These are phyloP conservation scores for Populus davidiana DNA, from an alignment of 345 rosid species.

Conservation along the genomic window DNA sequence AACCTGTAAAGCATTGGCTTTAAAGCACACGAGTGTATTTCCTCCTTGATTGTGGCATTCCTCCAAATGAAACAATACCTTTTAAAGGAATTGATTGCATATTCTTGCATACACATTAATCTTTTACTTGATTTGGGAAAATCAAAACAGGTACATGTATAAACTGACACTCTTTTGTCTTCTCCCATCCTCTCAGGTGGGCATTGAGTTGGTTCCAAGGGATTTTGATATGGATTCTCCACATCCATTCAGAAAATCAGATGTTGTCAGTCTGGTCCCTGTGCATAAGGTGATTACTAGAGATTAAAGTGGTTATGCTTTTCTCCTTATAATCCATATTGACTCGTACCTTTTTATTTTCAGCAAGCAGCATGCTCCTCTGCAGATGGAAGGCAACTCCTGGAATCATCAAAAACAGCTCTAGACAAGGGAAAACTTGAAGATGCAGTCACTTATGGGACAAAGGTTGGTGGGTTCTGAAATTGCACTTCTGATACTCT, in stretches of 20 bases:
- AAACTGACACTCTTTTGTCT: slow-evolving; percentile 2
- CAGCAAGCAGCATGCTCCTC: slow-evolving; percentile 99
- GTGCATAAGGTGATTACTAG: slow-evolving; percentile 74
- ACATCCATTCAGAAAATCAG: slow-evolving; percentile 73
- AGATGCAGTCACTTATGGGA: slow-evolving; percentile 95
- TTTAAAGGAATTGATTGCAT: slow-evolving; percentile 2
- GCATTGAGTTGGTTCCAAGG: slow-evolving; percentile 90
- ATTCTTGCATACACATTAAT: background rate
- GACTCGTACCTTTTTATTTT: slow-evolving; percentile 26
- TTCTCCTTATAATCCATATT: slow-evolving; percentile 6
- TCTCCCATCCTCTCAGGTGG: slow-evolving; percentile 53
- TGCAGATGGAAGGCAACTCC: slow-evolving; percentile 98
- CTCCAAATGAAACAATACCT: slow-evolving; percentile 2
- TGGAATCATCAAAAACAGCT: slow-evolving; percentile 98
- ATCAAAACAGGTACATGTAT: slow-evolving; percentile 3
- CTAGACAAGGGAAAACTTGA: slow-evolving; percentile 98
- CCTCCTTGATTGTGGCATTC: background rate
- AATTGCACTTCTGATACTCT: slow-evolving; percentile 8
- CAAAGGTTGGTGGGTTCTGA: slow-evolving; percentile 54
- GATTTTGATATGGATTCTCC: slow-evolving; percentile 97
- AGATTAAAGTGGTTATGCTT: background rate
- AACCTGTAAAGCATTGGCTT: slow-evolving; percentile 1
- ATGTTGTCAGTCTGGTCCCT: slow-evolving; percentile 86
- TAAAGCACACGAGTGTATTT: background rate
- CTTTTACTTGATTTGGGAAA: background rate